phyloP scores from a whole-genome alignment of 768 basidiomycete genomes.

The Amanita rubescens region DNA sequence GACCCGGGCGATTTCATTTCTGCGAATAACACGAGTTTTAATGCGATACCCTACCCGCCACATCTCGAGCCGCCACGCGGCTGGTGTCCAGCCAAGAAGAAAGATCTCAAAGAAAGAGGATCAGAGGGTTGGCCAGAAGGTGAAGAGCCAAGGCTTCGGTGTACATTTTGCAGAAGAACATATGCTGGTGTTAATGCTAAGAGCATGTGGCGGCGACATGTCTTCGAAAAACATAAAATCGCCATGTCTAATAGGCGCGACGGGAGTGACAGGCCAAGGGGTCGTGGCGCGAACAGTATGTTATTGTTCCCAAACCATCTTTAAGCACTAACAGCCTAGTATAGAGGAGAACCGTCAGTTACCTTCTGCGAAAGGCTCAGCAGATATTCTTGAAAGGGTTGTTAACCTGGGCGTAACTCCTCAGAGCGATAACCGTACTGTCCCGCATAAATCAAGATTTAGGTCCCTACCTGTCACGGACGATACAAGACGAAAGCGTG shows the following conservation, averaged over 20 bases:
- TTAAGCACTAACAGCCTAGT: background rate
- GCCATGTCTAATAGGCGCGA: conserved; percentile 85
- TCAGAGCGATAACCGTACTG: conserved; percentile 26
- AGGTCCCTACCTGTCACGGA: conserved; percentile 27
- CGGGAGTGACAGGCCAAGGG: conserved; percentile 53
- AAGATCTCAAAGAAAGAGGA: conserved; percentile 63
- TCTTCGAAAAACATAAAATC: conserved; percentile 86
- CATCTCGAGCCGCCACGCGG: conserved; percentile 78
- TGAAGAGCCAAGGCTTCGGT: conserved; percentile 70
- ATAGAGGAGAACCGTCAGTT: conserved; percentile 53
- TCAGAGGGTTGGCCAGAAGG: conserved; percentile 73
- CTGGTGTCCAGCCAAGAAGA: conserved; percentile 84
- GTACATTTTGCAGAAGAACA: conserved; percentile 77
- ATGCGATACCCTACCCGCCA: conserved; percentile 64
- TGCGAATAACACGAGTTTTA: conserved; percentile 35
- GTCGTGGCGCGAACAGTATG: conserved; percentile 62
- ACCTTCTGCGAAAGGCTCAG: conserved; percentile 17
- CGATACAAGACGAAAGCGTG: conserved; percentile 17
- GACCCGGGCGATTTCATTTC: conserved; percentile 57
- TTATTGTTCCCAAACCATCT: conserved; percentile 6
- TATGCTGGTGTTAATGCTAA: conserved; percentile 86
- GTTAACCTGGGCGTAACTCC: conserved; percentile 34
- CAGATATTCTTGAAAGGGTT: conserved; percentile 35
- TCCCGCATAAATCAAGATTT: conserved; percentile 38
- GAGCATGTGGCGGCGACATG: conserved; percentile 87